Base-by-base conservation (phyloP, 202 grass and related monocot genomes). In the Bolboschoenoplectus hybrid region DNA sequence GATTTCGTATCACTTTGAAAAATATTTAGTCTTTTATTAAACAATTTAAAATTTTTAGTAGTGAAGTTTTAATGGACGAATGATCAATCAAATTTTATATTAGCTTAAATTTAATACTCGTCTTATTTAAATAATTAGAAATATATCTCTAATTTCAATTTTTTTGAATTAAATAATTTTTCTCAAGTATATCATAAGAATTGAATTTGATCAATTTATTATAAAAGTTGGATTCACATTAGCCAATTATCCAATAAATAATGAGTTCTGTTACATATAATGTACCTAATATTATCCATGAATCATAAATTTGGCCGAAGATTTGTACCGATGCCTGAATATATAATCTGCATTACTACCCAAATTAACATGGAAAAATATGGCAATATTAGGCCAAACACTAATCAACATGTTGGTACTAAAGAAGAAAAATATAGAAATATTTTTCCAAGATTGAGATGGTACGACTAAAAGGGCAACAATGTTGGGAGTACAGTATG, bases 371-470 rank as follows among this genome's bases (percentile, higher is more conserved):
- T 2, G 11, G 4, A 32, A 26, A 57, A 14, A 57, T 12, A 40
- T 67, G 64, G 35, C 3, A 67, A 39, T 14, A 16, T 40, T 67
- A 32, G 20, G 16, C 20, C 36, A 67, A 39, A 2, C 35, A 41
- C 0, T 66, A 11, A 65, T 36, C 41, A 72, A 38, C 50, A 58
- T 75, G 34, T 13, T 4, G 34, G 26, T 57, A 58, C 34, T 58
- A 39, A 19, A 78, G 36, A 57, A 53, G 12, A 34, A 78, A 56
- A 78, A 16, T 40, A 57, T 17, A 1, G 14, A n/a, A 36, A 49
- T 47, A 78, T 40, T 52, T 79, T 26, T 14, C 52, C 44, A 74
- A 74, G 16, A 49, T 43, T 58, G 12, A 67, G 63, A 67, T 67
- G 35, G 26, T 17, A 56, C 11, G 11, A 49, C 32, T 57, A 77